These are phyloP conservation scores for Russula ochroleuca DNA, from an alignment of 768 basidiomycete genomes.

Conservation along the genomic window DNA sequence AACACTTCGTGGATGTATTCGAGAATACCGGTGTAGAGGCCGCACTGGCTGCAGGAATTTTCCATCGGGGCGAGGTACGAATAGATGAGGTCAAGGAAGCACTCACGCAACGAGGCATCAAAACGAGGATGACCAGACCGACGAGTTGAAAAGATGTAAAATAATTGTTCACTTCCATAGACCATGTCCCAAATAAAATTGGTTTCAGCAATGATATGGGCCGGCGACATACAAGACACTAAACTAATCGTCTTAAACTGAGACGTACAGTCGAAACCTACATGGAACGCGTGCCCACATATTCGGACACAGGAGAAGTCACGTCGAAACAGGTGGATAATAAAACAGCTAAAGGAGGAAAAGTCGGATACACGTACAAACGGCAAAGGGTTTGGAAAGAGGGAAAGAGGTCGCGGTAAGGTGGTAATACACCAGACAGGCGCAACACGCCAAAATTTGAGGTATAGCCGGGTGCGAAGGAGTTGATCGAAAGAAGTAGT, in stretches of 20 bases:
- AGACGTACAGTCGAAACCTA: constrained; percentile 26
- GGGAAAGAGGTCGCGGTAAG: background rate
- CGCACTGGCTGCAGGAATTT: constrained; percentile 94
- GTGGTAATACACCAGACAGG: constrained; percentile 4
- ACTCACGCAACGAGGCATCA: constrained; percentile 46
- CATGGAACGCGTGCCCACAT: constrained; percentile 17
- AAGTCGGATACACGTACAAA: constrained; percentile 22
- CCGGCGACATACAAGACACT: constrained; percentile 19
- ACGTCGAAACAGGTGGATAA: constrained; percentile 9
- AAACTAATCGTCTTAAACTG: constrained; percentile 15
- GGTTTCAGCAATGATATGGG: constrained; percentile 20
- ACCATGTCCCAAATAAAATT: constrained; percentile 10
- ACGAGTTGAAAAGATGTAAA: background rate
- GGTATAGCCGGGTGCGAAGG: constrained; percentile 11
- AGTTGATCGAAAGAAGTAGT: background rate
- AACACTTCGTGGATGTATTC: constrained; percentile 90
- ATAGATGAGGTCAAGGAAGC: constrained; percentile 76
- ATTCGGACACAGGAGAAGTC: constrained; percentile 11
- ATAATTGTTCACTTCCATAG: constrained; percentile 6
- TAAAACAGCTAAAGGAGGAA: constrained; percentile 11
- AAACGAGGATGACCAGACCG: constrained; percentile 37
- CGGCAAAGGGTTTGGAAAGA: background rate
- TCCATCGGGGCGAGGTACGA: constrained; percentile 84
- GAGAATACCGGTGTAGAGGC: constrained; percentile 76
- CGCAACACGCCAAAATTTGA: constrained; percentile 3